Evolutionary conservation across 2,329 filamentous ascomycete genomes (phyloP).

Genomic region (Blastomyces percursus): DNA sequence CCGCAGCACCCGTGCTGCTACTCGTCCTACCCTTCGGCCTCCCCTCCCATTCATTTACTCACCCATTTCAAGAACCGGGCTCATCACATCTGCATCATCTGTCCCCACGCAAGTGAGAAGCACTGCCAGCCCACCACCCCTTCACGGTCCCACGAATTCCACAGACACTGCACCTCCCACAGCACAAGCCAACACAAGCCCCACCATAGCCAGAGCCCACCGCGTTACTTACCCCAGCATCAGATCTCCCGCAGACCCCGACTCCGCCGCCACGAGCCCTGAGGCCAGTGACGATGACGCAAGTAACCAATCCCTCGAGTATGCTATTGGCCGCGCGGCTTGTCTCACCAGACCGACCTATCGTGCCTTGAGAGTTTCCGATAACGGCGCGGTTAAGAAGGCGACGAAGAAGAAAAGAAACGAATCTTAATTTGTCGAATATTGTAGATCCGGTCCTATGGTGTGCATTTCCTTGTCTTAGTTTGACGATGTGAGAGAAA

Average conservation of each 20-base stretch:
- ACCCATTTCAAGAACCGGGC: background rate
- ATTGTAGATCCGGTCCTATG: background rate
- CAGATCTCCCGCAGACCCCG: background rate
- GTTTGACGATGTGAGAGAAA: background rate
- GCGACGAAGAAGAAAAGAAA: background rate
- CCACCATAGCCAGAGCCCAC: background rate
- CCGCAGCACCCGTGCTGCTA: background rate
- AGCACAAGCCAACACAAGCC: background rate
- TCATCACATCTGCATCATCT: background rate
- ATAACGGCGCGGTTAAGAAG: slow-evolving; percentile 3
- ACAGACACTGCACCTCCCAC: background rate
- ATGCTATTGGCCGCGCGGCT: background rate
- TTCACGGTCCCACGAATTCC: background rate
- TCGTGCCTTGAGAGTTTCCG: background rate
- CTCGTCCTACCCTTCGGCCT: background rate
- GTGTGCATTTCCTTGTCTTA: background rate
- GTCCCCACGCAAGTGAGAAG: background rate
- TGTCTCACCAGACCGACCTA: background rate
- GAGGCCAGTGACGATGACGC: background rate
- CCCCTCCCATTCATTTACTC: background rate
- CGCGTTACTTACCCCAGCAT: background rate
- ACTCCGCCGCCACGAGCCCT: background rate
- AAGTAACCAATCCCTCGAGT: background rate
- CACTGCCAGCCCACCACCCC: background rate
- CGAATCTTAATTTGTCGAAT: background rate